Evolutionary conservation across 805 yeast genomes (phyloP).

Genomic region (Candida stauntonica): DNA sequence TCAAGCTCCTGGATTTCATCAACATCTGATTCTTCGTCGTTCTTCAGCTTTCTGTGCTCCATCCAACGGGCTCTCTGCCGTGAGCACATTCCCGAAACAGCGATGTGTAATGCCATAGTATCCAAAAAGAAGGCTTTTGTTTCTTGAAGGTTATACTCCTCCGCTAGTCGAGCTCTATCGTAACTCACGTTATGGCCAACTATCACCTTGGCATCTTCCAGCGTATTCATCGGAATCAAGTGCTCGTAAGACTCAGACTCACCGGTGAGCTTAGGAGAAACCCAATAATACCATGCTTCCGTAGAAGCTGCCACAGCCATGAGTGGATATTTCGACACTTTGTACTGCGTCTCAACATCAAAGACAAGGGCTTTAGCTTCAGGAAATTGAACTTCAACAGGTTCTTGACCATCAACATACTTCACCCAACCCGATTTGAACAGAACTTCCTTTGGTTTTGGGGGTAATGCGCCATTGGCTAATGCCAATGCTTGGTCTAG

Average conservation of each 20-base stretch:
- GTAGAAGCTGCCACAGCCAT: slow-evolving; percentile 76
- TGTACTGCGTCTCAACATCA: slow-evolving; percentile 86
- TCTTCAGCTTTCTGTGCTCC: slow-evolving; percentile 42
- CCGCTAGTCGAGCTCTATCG: slow-evolving; percentile 81
- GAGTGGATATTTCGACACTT: slow-evolving; percentile 67
- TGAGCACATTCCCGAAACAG: slow-evolving; percentile 88
- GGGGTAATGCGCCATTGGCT: slow-evolving; percentile 32
- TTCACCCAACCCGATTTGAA: slow-evolving; percentile 76
- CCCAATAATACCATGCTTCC: slow-evolving; percentile 92
- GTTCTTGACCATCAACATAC: slow-evolving; percentile 53
- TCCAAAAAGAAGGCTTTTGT: slow-evolving; percentile 80
- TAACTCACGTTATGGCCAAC: slow-evolving; percentile 90
- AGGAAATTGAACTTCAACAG: slow-evolving; percentile 63
- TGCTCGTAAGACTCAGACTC: slow-evolving; percentile 47
- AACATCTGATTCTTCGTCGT: slow-evolving; percentile 16
- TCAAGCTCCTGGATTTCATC: slow-evolving; percentile 27
- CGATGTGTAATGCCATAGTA: slow-evolving; percentile 89
- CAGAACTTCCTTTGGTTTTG: slow-evolving; percentile 49
- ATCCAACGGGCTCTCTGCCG: slow-evolving; percentile 81
- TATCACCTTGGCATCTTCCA: slow-evolving; percentile 47
- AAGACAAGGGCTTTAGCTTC: slow-evolving; percentile 68
- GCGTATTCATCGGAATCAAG: slow-evolving; percentile 68
- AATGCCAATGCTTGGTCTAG: slow-evolving; percentile 45
- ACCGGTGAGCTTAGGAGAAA: slow-evolving; percentile 74
- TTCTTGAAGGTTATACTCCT: slow-evolving; percentile 68